phyloP scores from a whole-genome alignment of 768 basidiomycete species.

The Saitozyma podzolica region DNA sequence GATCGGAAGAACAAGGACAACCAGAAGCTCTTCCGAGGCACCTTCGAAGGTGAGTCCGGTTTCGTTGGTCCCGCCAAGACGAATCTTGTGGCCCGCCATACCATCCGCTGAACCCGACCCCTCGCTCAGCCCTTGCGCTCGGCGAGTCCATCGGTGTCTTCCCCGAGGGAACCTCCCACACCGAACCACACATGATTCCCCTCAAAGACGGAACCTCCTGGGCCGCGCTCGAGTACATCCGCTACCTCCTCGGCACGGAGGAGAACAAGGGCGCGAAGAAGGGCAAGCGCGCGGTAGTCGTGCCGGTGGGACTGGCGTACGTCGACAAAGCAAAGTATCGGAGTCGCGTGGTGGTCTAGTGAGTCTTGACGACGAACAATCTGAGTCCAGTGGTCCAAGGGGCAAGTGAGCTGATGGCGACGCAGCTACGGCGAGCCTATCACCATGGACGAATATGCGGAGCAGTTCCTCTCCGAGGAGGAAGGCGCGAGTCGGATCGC shows the following conservation, averaged over 20 bases:
- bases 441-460: slow-evolving; percentile 68
- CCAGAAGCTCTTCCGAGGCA: slow-evolving; percentile 80
- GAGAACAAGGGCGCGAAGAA: slow-evolving; percentile 43
- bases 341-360: slow-evolving; percentile 68
- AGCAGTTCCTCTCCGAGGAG: slow-evolving; percentile 69
- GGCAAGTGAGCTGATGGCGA: background rate
- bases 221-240: slow-evolving; percentile 89
- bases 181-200: slow-evolving; percentile 88
- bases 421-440: slow-evolving; percentile 81
- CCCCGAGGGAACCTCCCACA: slow-evolving; percentile 61
- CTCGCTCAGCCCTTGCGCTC: slow-evolving; percentile 61
- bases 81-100: too few relatives aligned
- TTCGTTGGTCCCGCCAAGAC: background rate
- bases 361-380: slow-evolving; percentile 15
- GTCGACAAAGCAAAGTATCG: slow-evolving; percentile 95
- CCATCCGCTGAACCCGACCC: too few relatives aligned
- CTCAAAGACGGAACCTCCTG: slow-evolving; percentile 85
- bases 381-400: background rate
- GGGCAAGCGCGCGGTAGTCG: slow-evolving; percentile 62
- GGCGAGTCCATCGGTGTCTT: slow-evolving; percentile 88
- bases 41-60: slow-evolving; percentile 62
- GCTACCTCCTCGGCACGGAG: slow-evolving; percentile 60
- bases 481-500: slow-evolving; percentile 73
- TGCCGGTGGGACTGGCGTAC: slow-evolving; percentile 88
- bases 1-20: slow-evolving; percentile 93